These are phyloP conservation scores for Allium fistulosum DNA, from an alignment of 106 monocot genomes.

Conservation along the genomic window DNA sequence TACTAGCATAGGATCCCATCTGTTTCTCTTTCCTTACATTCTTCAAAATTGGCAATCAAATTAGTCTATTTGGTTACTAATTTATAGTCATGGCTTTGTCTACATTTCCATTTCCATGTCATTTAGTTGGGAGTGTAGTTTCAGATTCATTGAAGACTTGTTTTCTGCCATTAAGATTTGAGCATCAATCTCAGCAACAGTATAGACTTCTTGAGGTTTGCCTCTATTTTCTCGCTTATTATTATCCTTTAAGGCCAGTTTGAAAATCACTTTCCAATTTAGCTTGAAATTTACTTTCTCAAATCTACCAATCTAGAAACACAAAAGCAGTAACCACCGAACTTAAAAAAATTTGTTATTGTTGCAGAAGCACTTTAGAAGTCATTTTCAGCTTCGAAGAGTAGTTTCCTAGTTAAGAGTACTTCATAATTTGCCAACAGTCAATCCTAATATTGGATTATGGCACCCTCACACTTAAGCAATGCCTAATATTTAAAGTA, in stretches of 20 bases:
- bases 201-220: conserved; percentile 35
- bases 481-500: no score
- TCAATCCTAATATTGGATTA: no score
- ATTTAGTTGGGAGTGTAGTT: conserved; percentile 18
- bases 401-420: no score
- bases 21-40: neutral
- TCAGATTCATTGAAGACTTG: conserved; percentile 25
- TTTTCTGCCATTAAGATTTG: conserved; percentile 8
- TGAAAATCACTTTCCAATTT: neutral
- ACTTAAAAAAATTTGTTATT: neutral
- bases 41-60: neutral
- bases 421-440: no score
- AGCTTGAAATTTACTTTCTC: no score
- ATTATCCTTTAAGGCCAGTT: neutral
- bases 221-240: neutral
- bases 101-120: conserved; percentile 33
- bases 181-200: conserved; percentile 14
- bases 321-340: no score
- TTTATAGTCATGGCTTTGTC: conserved; percentile 47
- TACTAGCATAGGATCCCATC: neutral
- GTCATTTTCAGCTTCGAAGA: neutral
- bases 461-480: no score
- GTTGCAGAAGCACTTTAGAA: neutral
- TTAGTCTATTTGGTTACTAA: neutral
- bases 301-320: no score